Evolutionary conservation across 306 rosid species (phyloP).

Genomic region (Vicia sativa): DNA sequence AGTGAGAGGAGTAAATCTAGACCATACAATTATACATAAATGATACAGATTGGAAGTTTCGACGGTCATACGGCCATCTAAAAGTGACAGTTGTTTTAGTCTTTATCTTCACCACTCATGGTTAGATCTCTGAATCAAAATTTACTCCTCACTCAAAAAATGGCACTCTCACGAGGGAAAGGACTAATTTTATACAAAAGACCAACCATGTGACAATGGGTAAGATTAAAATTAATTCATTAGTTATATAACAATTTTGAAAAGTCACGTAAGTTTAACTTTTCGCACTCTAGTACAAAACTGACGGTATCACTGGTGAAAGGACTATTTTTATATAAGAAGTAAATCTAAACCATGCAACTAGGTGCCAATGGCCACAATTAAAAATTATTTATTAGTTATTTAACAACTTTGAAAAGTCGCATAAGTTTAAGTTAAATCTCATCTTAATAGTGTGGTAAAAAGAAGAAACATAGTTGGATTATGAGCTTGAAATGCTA

Average conservation of each 20-base stretch:
- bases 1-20: neutral
- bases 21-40: neutral
- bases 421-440: neutral
- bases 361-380: neutral
- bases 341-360: neutral
- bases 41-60: neutral
- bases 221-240: neutral
- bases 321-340: neutral
- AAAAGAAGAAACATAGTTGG: slow-evolving; percentile 22
- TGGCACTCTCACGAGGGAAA: neutral
- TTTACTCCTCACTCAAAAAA: neutral
- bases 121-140: neutral
- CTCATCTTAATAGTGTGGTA: neutral
- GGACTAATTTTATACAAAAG: neutral
- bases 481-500: slow-evolving; percentile 8
- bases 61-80: neutral
- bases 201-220: neutral
- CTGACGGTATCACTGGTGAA: neutral
- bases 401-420: neutral
- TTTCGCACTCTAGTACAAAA: neutral
- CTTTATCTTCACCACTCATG: neutral
- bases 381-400: neutral
- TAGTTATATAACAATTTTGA: neutral
- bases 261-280: neutral
- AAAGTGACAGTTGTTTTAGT: neutral